Evolutionary conservation across 352 stramenopile species (phyloP), one percentile per base, ranked within the genome.

Genomic region (Globisporangium solare): DNA sequence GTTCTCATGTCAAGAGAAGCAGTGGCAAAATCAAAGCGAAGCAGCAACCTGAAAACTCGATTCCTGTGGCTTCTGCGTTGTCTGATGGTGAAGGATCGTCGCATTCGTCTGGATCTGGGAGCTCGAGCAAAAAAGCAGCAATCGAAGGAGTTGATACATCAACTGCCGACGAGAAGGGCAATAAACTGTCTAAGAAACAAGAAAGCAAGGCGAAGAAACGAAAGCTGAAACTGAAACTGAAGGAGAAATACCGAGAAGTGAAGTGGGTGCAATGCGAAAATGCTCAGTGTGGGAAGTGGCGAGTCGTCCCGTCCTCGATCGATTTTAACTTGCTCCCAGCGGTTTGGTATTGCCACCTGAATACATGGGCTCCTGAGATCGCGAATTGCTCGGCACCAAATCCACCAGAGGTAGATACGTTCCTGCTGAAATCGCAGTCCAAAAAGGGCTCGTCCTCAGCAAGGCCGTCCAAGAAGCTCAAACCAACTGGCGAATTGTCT

Each of bases 251-350:
- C 39, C 73, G 74, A 24, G 81, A 95, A 48, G 70, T 92, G 39
- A 88, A 89, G 58, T 99, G 96, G 96, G 96, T 98, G 2, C 94
- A 98, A 71, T 98, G 96, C 62, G 96, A 98, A 49, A 84, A 66
- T 46, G 94, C 92, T 56, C 67, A 87, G 21, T 99, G 96, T 67
- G 74, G 78, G 6, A 98, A 98, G 66, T 99, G 96, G 96, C 91
- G 96, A 27, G 84, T 97, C 32, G 80, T 98, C 39, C 92, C 96
- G 11, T 69, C 73, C n/a, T 82, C 72, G n/a, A 89, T 98, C 51
- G 80, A 98, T 51, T 83, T 92, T 20, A 81, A 90, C 39, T 69
- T 75, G 21, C 74, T 99, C 21, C 95, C 95, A 11, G 81, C 96
- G 6, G 74, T 95, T 24, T 99, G 84, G 84, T 89, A 82, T 46